Evolutionary conservation across 2,329 filamentous ascomycete genomes (phyloP).

Genomic region (Sclerotiophoma versabilis): DNA sequence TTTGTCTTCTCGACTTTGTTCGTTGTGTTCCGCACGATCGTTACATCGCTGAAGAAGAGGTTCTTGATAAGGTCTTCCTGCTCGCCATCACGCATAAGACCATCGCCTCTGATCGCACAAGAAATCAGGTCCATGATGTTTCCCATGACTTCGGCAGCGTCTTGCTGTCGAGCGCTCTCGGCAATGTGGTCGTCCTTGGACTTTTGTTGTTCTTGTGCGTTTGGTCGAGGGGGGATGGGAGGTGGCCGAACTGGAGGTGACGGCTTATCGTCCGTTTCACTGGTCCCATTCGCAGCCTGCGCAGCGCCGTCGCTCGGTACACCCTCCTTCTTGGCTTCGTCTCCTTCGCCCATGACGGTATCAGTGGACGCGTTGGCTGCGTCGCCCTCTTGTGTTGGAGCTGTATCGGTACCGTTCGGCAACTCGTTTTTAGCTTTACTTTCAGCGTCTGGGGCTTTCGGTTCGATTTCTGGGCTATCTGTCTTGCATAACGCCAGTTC

Average conservation of each 20-base stretch:
- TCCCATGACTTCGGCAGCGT: constrained; percentile 94
- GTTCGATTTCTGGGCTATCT: constrained; percentile 48
- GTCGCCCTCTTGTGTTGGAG: constrained; percentile 31
- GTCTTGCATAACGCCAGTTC: constrained; percentile 75
- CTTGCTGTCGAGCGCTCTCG: constrained; percentile 76
- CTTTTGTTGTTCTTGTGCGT: constrained; percentile 29
- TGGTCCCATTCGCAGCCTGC: constrained; percentile 25
- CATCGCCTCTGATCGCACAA: constrained; percentile 79
- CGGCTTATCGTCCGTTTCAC: constrained; percentile 33
- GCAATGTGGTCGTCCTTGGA: constrained; percentile 59
- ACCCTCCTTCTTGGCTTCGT: constrained; percentile 11
- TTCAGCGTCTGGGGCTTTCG: constrained; percentile 53
- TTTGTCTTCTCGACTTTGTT: constrained; percentile 58
- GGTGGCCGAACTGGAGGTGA: constrained; percentile 59
- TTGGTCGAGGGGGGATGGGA: constrained; percentile 64
- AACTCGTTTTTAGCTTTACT: constrained; percentile 53
- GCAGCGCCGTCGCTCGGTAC: constrained; percentile 30
- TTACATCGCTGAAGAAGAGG: constrained; percentile 54
- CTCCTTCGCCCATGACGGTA: constrained; percentile 35
- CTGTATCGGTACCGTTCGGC: constrained; percentile 55
- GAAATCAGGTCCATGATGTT: constrained; percentile 91
- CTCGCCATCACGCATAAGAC: constrained; percentile 71
- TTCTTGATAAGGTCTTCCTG: constrained; percentile 80
- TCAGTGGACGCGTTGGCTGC: constrained; percentile 23
- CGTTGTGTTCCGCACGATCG: constrained; percentile 45